Percentiles rank a stretch among this genome's conserved stretches.
phyloP scores from a whole-genome alignment of 1,284 basidiomycete genomes.

The Sanguinoderma infundibulare region DNA sequence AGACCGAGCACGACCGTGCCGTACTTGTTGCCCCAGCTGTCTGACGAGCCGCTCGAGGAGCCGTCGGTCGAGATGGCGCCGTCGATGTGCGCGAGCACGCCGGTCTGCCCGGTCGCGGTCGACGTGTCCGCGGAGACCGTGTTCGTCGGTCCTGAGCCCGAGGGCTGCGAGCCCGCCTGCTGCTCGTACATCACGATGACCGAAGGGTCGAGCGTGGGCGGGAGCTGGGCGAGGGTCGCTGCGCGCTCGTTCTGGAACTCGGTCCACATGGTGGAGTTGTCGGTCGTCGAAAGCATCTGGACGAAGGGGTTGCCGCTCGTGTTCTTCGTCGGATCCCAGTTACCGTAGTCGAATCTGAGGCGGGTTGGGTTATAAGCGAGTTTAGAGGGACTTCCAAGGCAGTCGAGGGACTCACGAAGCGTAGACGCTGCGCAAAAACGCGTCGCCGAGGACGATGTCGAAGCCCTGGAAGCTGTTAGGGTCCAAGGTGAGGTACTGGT shows the following conservation, averaged over 20 bases:
- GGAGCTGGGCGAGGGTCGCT: conserved; percentile 13
- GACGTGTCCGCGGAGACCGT: background rate
- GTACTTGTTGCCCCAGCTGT: conserved; percentile 1
- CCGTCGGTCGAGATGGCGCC: background rate
- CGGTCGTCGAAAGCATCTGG: conserved; percentile 34
- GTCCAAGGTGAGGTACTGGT: conserved; percentile 19
- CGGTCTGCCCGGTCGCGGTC: background rate
- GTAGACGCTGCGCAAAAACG: conserved; percentile 46
- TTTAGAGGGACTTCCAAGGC: background rate
- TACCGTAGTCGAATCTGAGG: conserved; percentile 46
- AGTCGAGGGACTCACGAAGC: conserved; percentile 43
- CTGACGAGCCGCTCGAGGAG: background rate
- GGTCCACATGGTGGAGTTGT: conserved; percentile 18
- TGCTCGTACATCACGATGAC: conserved; percentile 6
- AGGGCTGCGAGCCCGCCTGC: background rate
- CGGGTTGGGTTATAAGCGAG: background rate
- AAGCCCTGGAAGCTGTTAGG: conserved; percentile 30
- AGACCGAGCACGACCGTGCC: conserved; percentile 8
- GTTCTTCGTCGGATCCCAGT: conserved; percentile 30
- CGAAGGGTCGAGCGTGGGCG: conserved; percentile 18
- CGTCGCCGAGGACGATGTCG: conserved; percentile 44
- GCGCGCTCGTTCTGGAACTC: conserved; percentile 29
- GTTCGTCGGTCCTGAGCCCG: no score
- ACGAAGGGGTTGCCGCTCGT: conserved; percentile 37
- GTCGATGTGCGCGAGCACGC: background rate